A percentile compares a stretch with the other conserved stretches of the same genome.
Conservation (phyloP, 345 rosid genomes). For the Cardiospermum halicacabum region DNA sequence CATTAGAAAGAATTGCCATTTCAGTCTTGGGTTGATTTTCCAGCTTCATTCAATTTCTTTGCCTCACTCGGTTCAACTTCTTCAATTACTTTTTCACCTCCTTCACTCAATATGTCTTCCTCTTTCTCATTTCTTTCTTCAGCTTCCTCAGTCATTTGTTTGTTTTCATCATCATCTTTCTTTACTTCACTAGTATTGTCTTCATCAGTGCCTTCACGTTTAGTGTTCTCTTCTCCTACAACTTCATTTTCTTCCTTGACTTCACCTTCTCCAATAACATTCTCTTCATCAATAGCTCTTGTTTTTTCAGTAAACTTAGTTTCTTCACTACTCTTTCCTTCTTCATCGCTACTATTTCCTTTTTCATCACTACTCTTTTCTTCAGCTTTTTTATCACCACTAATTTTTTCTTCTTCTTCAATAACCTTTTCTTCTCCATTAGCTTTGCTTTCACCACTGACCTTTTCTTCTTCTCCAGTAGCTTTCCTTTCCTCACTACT, state of each 20-base stretch:
- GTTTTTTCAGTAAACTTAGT: background rate
- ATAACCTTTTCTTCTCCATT: background rate
- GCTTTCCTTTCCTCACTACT: constrained; percentile 20
- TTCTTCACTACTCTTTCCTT: background rate
- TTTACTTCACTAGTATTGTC: too few species aligned
- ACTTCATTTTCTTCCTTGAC: too few species aligned
- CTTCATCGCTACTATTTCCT: background rate
- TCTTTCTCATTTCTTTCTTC: background rate
- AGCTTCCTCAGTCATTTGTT: too few species aligned
- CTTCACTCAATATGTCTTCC: background rate
- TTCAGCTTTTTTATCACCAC: too few species aligned
- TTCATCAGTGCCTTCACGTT: too few species aligned
- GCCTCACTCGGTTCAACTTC: constrained; percentile 10
- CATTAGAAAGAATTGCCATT: background rate
- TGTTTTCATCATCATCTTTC: too few species aligned
- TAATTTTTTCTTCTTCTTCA: background rate
- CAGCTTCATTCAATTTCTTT: constrained; percentile 15
- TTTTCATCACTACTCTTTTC: background rate
- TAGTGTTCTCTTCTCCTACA: too few species aligned
- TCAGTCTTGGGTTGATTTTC: constrained; percentile 16
- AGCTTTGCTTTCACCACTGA: too few species aligned
- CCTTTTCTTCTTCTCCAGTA: background rate
- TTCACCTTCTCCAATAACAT: too few species aligned
- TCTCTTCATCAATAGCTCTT: background rate
- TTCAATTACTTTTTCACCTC: background rate